phyloP scores from a whole-genome alignment of 257 asterid genomes.

The Fraxinus quadrangulata region DNA sequence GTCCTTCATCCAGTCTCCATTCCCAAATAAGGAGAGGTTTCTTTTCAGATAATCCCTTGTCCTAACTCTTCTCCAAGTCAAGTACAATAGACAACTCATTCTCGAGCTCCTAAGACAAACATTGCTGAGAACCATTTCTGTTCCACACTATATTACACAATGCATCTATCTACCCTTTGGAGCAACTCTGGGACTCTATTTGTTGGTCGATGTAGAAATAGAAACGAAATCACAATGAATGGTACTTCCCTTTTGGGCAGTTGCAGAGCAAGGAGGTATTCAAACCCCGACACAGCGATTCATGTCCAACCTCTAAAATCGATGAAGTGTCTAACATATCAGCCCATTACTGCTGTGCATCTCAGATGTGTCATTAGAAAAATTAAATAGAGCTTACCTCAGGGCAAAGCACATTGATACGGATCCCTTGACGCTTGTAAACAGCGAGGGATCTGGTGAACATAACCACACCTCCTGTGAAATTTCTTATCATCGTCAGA shows the following conservation, averaged over 20 bases:
- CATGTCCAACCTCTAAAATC: neutral
- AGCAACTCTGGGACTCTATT: neutral
- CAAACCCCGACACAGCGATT: neutral
- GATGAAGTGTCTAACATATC: neutral
- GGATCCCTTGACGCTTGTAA: constrained; percentile 85
- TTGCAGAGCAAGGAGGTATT: neutral
- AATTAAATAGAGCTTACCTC: constrained; percentile 53
- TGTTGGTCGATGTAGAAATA: neutral
- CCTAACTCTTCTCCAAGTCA: neutral
- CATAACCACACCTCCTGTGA: constrained; percentile 82
- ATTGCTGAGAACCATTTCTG: neutral
- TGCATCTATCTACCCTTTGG: neutral
- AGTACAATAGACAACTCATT: neutral
- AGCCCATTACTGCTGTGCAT: neutral
- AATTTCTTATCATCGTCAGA: constrained; percentile 23
- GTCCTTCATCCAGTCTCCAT: neutral
- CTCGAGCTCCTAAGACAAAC: neutral
- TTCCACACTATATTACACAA: neutral
- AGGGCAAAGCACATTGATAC: constrained; percentile 93
- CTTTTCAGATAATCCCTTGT: neutral
- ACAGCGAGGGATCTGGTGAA: constrained; percentile 84
- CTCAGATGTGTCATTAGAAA: neutral
- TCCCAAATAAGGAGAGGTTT: neutral
- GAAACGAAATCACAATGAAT: neutral
- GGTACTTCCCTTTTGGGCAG: neutral